Percentiles rank a stretch among this genome's conserved stretches.
These are phyloP conservation scores for Sporisorium reilianum DNA, from an alignment of 1,284 basidiomycete species.

Conservation along the genomic window DNA sequence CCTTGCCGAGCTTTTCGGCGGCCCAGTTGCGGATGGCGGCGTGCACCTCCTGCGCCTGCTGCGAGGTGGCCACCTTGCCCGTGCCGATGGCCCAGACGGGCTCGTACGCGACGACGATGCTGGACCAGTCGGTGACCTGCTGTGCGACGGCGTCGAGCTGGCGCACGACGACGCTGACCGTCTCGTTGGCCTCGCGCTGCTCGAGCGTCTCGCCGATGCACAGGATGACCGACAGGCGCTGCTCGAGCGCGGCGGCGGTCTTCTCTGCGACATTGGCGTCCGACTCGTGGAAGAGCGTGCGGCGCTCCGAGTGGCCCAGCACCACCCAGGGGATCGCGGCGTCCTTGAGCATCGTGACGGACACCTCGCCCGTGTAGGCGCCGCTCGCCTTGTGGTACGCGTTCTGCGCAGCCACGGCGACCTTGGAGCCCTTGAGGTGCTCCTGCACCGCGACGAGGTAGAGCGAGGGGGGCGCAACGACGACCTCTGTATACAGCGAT, in stretches of 20 bases:
- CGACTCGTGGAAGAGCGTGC: conserved; percentile 89
- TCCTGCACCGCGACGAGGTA: conserved; percentile 65
- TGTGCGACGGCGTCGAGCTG: conserved; percentile 84
- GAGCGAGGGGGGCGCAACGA: conserved; percentile 66
- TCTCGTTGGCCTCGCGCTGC: conserved; percentile 85
- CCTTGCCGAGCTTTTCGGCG: conserved; percentile 76
- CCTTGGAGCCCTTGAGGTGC: conserved; percentile 44
- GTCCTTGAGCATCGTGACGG: conserved; percentile 79
- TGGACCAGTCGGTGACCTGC: conserved; percentile 82
- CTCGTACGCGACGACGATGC: conserved; percentile 87
- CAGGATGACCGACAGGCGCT: conserved; percentile 86
- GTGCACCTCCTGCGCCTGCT: conserved; percentile 93
- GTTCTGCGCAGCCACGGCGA: conserved; percentile 86
- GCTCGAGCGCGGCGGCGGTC: conserved; percentile 79
- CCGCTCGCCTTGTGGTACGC: conserved; percentile 85
- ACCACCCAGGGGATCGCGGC: conserved; percentile 91
- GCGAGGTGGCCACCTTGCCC: conserved; percentile 89
- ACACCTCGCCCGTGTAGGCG: conserved; percentile 82
- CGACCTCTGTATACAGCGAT: conserved; percentile 52
- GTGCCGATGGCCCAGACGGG: conserved; percentile 98
- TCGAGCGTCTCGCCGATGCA: conserved; percentile 95
- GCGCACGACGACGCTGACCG: conserved; percentile 81
- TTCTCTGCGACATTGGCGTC: conserved; percentile 87
- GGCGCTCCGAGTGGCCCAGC: conserved; percentile 97
- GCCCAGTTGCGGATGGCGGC: conserved; percentile 85